Base-by-base conservation (phyloP, 1,139 yeast genomes). In the Kurtzmaniella quercitrusa region DNA sequence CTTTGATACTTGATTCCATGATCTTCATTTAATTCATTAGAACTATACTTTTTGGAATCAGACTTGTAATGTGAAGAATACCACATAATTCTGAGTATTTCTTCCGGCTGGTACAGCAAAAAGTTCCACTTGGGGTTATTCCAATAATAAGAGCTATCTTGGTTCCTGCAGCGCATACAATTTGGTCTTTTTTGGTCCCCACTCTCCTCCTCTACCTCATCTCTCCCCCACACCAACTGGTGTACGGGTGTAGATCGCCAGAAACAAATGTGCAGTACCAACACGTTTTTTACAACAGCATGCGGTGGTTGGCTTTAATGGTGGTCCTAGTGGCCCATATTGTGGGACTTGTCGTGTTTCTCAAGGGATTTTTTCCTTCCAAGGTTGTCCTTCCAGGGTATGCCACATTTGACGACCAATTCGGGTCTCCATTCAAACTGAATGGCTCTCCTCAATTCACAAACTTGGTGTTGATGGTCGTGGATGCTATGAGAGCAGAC, bases 401-500 rank as follows among this genome's bases (percentile, higher is more conserved):
- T 42, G 73, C 61, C 50, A 51, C 57, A 11, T 69, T 66, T 49
- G 51, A 51, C 38, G 30, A 26, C n/a, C 44, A 45, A 4, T 44
- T 59, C 2, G 17, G 32, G 18, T 44, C 59, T n/a, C 59, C 66
- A 20, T 56, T 58, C 50, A 34, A 43, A 26, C 49, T 52, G 15
- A 42, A 47, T 14, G 48, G 52, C 3, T 44, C 66, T 11, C 76
- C 85, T 1, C 76, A 74, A 42, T 93, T 88, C 57, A 76, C 82
- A 42, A 81, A 80, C 50, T 61, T 89, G 33, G 79, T 93, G 1
- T 60, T 94, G 26, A 81, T 94, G 79, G 94, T 94, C 2, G 84
- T 94, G 5, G 99, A 94, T 65, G 98, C 98, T 2, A 71, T 93
- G 71, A 67, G 99, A 48, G 74, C 94, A 11, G 98, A 94, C 59